Evolutionary conservation across 169 alveolate genomes (phyloP).

Genomic region (Cryptosporidium canis): DNA sequence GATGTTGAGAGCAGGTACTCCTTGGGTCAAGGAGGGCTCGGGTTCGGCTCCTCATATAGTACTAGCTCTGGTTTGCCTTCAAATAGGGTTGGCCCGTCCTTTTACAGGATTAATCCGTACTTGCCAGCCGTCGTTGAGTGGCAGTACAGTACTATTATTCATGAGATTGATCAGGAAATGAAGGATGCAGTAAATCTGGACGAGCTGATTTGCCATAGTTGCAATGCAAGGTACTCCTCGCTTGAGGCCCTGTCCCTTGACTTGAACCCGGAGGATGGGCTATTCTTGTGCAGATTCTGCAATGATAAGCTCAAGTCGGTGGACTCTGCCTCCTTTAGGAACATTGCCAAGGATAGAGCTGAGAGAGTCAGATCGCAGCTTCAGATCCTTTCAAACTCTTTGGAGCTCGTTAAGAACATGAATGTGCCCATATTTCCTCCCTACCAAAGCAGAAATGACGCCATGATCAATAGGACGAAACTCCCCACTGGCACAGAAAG

Average conservation of each 20-base stretch:
- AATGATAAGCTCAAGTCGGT: slow-evolving; percentile 37
- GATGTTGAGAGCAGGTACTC: slow-evolving; percentile 9
- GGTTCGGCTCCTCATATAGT: background rate
- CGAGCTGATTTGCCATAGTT: slow-evolving; percentile 42
- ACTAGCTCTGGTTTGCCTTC: background rate
- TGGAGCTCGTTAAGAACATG: slow-evolving; percentile 55
- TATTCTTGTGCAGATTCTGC: slow-evolving; percentile 53
- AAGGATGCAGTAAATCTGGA: slow-evolving; percentile 61
- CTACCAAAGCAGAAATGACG: slow-evolving; percentile 43
- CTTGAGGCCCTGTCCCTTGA: slow-evolving; percentile 52
- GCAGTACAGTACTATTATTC: slow-evolving; percentile 56
- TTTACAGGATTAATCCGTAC: slow-evolving; percentile 54
- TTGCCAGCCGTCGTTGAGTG: slow-evolving; percentile 70
- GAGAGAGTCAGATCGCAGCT: slow-evolving; percentile 64
- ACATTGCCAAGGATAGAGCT: slow-evolving; percentile 60
- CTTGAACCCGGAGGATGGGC: slow-evolving; percentile 42
- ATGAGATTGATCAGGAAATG: slow-evolving; percentile 48
- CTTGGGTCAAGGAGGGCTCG: background rate
- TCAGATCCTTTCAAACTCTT: slow-evolving; percentile 28
- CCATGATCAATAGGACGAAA: background rate
- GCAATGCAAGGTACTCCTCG: slow-evolving; percentile 44
- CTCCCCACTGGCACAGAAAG: background rate
- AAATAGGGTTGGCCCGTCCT: slow-evolving; percentile 4
- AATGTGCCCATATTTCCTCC: slow-evolving; percentile 54
- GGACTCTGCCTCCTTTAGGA: slow-evolving; percentile 63